Evolutionary conservation across 768 basidiomycete genomes (phyloP).

Genomic region (Fibroporia radiculosa): DNA sequence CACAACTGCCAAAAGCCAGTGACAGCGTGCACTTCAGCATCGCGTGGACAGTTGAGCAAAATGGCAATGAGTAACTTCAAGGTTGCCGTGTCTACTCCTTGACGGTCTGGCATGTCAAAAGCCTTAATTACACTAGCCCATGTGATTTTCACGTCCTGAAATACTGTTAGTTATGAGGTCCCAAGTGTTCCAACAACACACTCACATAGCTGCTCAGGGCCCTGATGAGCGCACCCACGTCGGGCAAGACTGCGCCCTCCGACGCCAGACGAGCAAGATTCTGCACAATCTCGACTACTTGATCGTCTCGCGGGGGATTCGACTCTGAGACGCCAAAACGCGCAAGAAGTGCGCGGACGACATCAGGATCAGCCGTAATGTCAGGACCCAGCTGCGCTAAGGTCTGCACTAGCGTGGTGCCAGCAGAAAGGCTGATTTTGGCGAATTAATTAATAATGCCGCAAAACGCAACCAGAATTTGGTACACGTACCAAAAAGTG

Average conservation of each 20-base stretch:
- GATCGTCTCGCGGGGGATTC: conserved; percentile 62
- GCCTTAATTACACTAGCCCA: conserved; percentile 81
- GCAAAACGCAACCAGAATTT: neutral
- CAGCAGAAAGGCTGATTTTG: conserved; percentile 61
- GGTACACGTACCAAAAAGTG: conserved; percentile 51
- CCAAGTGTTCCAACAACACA: conserved; percentile 11
- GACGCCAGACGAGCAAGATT: conserved; percentile 59
- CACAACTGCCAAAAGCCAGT: conserved; percentile 82
- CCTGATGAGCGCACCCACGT: conserved; percentile 66
- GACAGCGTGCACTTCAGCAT: conserved; percentile 70
- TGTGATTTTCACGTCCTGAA: conserved; percentile 56
- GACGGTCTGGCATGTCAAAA: conserved; percentile 80
- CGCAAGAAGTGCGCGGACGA: conserved; percentile 57
- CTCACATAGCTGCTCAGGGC: conserved; percentile 70
- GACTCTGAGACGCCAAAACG: conserved; percentile 71
- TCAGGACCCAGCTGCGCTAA: conserved; percentile 76
- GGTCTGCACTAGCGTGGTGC: conserved; percentile 65
- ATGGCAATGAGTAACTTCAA: conserved; percentile 86
- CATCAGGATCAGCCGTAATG: conserved; percentile 66
- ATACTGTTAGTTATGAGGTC: conserved; percentile 9
- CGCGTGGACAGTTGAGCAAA: conserved; percentile 73
- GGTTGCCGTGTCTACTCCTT: conserved; percentile 83
- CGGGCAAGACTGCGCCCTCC: conserved; percentile 67
- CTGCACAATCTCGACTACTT: conserved; percentile 66
- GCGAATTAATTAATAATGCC: neutral